Percentiles rank a stretch among this genome's conserved stretches.
phyloP scores from a whole-genome alignment of 495 filamentous ascomycete species.

The Neurospora sp. region DNA sequence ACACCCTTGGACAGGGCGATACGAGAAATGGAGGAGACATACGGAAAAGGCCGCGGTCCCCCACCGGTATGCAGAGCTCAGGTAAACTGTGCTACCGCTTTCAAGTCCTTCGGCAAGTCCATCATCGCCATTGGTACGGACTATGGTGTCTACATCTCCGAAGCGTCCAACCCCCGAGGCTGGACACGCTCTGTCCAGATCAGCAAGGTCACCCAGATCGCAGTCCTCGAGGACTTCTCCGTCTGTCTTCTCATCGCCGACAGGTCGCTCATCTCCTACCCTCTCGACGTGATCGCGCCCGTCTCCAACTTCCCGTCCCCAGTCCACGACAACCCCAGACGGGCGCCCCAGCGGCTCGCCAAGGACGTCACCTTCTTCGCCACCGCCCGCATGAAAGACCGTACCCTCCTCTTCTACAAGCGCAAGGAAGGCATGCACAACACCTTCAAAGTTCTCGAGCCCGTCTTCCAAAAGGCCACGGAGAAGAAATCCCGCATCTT shows the following conservation, averaged over 20 bases:
- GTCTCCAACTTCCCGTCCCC: constrained; percentile 51
- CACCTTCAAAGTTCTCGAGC: constrained; percentile 94
- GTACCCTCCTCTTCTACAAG: constrained; percentile 90
- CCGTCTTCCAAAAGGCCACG: constrained; percentile 78
- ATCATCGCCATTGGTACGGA: constrained; percentile 96
- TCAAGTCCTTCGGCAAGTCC: constrained; percentile 67
- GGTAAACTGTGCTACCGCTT: constrained; percentile 89
- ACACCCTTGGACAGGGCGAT: constrained; percentile 91
- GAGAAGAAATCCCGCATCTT: constrained; percentile 67
- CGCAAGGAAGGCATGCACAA: constrained; percentile 84
- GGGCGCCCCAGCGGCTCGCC: constrained; percentile 84
- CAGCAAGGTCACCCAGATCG: constrained; percentile 76
- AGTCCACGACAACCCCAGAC: constrained; percentile 52
- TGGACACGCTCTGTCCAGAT: constrained; percentile 77
- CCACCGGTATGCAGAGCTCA: constrained; percentile 66
- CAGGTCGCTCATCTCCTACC: constrained; percentile 85
- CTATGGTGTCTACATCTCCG: constrained; percentile 81
- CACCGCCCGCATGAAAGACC: constrained; percentile 91
- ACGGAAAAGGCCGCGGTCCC: constrained; percentile 56
- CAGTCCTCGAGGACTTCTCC: constrained; percentile 91
- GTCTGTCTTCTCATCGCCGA: constrained; percentile 85
- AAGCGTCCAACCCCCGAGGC: constrained; percentile 73
- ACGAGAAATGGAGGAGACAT: constrained; percentile 70
- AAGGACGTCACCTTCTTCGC: constrained; percentile 95
- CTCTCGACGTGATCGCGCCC: constrained; percentile 81